Conservation (phyloP, 768 basidiomycete genomes). For the Dioszegia hungarica region DNA sequence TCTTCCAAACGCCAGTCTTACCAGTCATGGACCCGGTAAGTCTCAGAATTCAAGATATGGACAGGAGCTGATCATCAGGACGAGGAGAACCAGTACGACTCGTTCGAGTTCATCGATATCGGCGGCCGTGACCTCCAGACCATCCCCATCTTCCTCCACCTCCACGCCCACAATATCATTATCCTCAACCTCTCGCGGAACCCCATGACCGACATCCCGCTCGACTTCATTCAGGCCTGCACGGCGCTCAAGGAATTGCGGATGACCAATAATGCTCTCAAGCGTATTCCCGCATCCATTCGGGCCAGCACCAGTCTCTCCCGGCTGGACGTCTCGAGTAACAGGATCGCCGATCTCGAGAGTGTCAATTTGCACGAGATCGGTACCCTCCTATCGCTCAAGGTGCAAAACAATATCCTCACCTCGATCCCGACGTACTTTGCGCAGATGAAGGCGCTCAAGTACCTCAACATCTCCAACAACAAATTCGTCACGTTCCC, state of each 20-base stretch:
- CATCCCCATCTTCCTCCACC: slow-evolving; percentile 80
- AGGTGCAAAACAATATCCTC: slow-evolving; percentile 85
- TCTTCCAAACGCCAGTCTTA: slow-evolving; percentile 64
- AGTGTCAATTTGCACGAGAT: slow-evolving; percentile 78
- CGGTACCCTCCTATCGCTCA: slow-evolving; percentile 62
- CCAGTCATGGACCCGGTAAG: slow-evolving; percentile 46
- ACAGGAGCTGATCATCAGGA: slow-evolving; percentile 54
- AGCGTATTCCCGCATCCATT: slow-evolving; percentile 80
- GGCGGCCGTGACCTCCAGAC: slow-evolving; percentile 73
- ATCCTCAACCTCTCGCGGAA: slow-evolving; percentile 86
- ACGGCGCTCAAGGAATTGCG: slow-evolving; percentile 75
- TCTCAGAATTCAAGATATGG: not conserved
- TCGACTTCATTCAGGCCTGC: slow-evolving; percentile 91
- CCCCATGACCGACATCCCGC: slow-evolving; percentile 90
- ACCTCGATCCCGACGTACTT: slow-evolving; percentile 82
- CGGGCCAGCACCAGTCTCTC: slow-evolving; percentile 68
- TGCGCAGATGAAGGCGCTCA: slow-evolving; percentile 64
- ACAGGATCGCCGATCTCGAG: slow-evolving; percentile 82
- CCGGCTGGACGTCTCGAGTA: slow-evolving; percentile 82
- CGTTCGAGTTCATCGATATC: slow-evolving; percentile 74
- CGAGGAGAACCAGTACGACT: slow-evolving; percentile 66
- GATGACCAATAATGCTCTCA: slow-evolving; percentile 87
- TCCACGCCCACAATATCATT: slow-evolving; percentile 75
- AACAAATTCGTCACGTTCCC: slow-evolving; percentile 84
- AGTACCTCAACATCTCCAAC: slow-evolving; percentile 85